Evolutionary conservation across 495 filamentous ascomycete genomes (phyloP), one percentile per base, ranked within the genome.

Genomic region (Talaromyces adpressus): DNA sequence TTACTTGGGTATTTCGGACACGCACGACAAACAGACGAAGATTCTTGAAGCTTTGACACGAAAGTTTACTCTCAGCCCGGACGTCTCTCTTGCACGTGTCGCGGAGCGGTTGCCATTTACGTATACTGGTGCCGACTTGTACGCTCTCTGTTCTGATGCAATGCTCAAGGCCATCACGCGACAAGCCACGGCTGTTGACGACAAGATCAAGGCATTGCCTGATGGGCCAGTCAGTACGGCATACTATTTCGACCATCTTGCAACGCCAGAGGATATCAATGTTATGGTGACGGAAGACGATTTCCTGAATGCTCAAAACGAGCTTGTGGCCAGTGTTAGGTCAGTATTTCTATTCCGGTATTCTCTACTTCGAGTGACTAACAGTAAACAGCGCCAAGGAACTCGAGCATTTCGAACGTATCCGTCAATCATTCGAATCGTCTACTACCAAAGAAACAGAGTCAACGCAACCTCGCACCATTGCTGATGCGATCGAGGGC

Each of bases 111-210:
- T 98, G 12, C 95, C 95, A 27, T 91, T 97, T 74, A 98, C 94
- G 4, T 98, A 97, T 73, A 98, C 94, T 0, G 94, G 94, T 68
- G 94, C 94, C 51, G 94, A 98, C 74, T 84, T 98, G 66, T 98
- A 98, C 72, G 94, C 94, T 1, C 81, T 98, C 47, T 96, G 93
- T 77, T 96, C 92, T 14, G 94, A 98, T 75, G 91, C 94, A 39
- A 98, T 98, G 95, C 87, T 98, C 58, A 98, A 98, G 73, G 94
- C 95, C 5, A 92, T 98, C 63, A 98, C 93, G 0, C 86, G 94
- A 4, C 92, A 96, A 71, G 92, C 95, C 0, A 82, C 84, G 2
- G 80, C 85, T 1, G 92, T 97, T 14, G 94, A 98, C 70, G 78
- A 85, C 36, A 96, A 96, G 77, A 89, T 98, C 69, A 81, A 82